Conservation (phyloP, 164 flowering plant species). For the Annona squamosa region DNA sequence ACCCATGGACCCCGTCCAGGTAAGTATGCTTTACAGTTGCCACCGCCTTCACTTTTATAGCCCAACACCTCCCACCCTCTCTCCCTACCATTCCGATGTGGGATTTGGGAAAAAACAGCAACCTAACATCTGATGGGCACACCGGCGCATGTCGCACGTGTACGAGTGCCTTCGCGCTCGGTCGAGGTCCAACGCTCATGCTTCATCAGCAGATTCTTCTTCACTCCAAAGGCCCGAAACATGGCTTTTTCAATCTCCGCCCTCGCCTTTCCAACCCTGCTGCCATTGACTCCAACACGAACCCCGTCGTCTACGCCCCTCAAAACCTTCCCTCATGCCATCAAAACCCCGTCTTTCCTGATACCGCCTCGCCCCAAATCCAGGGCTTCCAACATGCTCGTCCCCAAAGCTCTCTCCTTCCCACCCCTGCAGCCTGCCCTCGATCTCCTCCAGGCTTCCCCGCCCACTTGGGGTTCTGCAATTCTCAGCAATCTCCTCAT, state of each 20-base stretch:
- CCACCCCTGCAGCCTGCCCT: constrained; percentile 26
- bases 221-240: neutral
- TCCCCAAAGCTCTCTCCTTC: constrained; percentile 2
- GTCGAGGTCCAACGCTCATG: neutral
- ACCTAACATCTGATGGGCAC: neutral
- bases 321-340: neutral
- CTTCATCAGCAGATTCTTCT: neutral
- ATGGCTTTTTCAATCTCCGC: constrained; percentile 8
- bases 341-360: constrained; percentile 4
- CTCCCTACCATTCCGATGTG: neutral
- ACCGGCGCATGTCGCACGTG: neutral
- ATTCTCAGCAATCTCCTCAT: constrained; percentile 54
- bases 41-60: neutral
- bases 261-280: neutral
- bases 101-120: neutral
- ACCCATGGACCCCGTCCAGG: constrained; percentile 28
- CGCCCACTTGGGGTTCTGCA: constrained; percentile 80
- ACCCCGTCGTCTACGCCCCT: neutral
- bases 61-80: neutral
- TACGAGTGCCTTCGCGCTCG: neutral
- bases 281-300: neutral
- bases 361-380: constrained; percentile 3
- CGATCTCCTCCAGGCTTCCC: constrained; percentile 41
- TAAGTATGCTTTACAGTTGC: neutral
- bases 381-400: constrained; percentile 9